A percentile compares a stretch with the other conserved stretches of the same genome.
Conservation (phyloP, 2,329 filamentous ascomycete species). For the Pseudocercospora fijiensis region DNA sequence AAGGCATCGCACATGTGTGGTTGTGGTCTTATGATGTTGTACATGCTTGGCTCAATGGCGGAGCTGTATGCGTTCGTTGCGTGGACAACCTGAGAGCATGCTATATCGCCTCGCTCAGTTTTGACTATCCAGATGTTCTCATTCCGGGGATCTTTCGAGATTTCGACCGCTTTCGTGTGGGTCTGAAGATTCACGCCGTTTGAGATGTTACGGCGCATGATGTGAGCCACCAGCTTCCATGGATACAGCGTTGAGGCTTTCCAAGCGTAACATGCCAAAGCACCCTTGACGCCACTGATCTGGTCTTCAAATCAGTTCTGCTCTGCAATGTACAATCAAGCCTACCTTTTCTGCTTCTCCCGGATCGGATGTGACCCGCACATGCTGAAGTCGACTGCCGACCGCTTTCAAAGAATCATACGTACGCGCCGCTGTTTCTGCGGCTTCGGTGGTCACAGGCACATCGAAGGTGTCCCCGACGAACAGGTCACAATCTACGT, state of each 20-base stretch:
- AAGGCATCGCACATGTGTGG: slow-evolving; percentile 4
- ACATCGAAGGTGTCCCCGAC: slow-evolving; percentile 28
- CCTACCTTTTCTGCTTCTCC: slow-evolving; percentile 41
- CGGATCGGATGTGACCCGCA: slow-evolving; percentile 46
- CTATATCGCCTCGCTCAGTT: slow-evolving; percentile 64
- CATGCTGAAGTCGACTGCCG: slow-evolving; percentile 48
- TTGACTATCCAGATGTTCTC: slow-evolving; percentile 4
- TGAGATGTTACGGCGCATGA: slow-evolving; percentile 59
- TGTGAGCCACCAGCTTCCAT: slow-evolving; percentile 75
- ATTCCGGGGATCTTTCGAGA: slow-evolving; percentile 23
- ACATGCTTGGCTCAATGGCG: not conserved
- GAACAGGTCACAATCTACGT: slow-evolving; percentile 68
- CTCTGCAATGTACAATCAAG: not conserved
- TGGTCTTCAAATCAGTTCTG: slow-evolving; percentile 26
- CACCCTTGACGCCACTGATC: slow-evolving; percentile 54
- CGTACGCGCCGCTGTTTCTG: slow-evolving; percentile 54
- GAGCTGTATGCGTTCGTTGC: slow-evolving; percentile 84
- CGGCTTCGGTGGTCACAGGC: not conserved
- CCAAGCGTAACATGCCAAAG: slow-evolving; percentile 63
- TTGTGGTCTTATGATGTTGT: not conserved
- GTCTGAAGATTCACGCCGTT: slow-evolving; percentile 69
- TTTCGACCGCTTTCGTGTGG: slow-evolving; percentile 58
- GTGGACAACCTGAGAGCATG: slow-evolving; percentile 64
- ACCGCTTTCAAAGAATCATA: slow-evolving; percentile 59
- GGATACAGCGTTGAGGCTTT: slow-evolving; percentile 72